Evolutionary conservation across 1,284 basidiomycete species (phyloP).

Genomic region (Heterobasidion occidentale): DNA sequence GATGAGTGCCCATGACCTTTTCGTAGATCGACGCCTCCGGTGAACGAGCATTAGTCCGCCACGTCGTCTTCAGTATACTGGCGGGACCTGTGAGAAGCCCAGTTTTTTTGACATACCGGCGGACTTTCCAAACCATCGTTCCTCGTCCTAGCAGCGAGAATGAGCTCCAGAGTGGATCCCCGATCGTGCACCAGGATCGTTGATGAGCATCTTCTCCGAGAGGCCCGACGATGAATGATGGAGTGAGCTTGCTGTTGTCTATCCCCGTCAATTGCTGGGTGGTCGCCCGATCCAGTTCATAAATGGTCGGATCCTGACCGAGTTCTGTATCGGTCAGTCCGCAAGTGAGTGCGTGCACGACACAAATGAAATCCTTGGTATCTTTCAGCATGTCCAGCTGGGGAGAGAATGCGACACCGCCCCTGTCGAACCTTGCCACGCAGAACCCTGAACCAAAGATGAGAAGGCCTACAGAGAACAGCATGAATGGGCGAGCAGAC

Average conservation of each 20-base stretch:
- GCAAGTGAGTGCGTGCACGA: slow-evolving; percentile 5
- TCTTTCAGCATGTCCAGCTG: slow-evolving; percentile 4
- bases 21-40: slow-evolving; percentile 9
- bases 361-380: slow-evolving; percentile 6
- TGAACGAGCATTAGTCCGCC: slow-evolving; percentile 7
- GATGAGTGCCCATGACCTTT: not conserved
- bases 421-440: slow-evolving; percentile 14
- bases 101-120: not conserved
- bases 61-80: slow-evolving; percentile 12
- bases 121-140: slow-evolving; percentile 10
- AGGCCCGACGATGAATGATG: not conserved
- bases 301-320: slow-evolving; percentile 11
- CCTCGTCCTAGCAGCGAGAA: slow-evolving; percentile 14
- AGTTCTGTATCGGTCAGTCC: slow-evolving; percentile 2
- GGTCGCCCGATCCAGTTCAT: not conserved
- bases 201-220: not conserved
- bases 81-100: not conserved
- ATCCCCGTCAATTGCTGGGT: not conserved
- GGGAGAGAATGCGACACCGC: slow-evolving; percentile 12
- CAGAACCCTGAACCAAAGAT: slow-evolving; percentile 15
- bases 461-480: slow-evolving; percentile 16
- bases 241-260: not conserved
- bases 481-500: slow-evolving; percentile 14
- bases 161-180: slow-evolving; percentile 11
- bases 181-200: slow-evolving; percentile 6